Conservation (phyloP, 441 rosid genomes). For the Populus trichocarpa region DNA sequence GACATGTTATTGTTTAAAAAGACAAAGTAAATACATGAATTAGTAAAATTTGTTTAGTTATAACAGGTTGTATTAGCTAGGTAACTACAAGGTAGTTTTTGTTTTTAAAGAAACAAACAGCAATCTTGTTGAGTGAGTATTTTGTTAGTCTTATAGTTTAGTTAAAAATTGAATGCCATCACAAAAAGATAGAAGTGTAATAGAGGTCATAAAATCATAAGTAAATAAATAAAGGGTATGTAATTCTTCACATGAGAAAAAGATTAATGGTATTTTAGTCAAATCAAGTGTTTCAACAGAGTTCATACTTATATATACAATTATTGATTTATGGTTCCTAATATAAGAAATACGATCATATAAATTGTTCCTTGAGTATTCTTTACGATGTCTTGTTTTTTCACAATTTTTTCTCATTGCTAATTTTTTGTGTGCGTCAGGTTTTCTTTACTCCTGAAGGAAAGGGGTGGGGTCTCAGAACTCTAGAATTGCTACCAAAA, state of each 20-base stretch:
- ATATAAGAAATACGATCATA: neutral
- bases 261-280: neutral
- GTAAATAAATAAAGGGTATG: neutral
- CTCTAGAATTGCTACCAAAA: constrained; percentile 77
- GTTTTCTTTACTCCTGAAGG: constrained; percentile 75
- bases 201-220: neutral
- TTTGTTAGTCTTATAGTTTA: neutral
- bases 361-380: neutral
- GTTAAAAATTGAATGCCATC: neutral
- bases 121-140: neutral
- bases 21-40: neutral
- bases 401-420: neutral
- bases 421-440: constrained; percentile 33
- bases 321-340: neutral
- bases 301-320: neutral
- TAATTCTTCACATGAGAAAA: neutral
- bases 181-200: neutral
- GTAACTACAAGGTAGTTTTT: neutral
- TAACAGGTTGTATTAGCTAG: neutral
- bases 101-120: neutral
- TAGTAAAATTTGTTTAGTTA: too few species aligned
- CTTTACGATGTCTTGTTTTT: neutral
- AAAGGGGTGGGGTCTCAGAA: constrained; percentile 92
- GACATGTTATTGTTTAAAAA: neutral
- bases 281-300: neutral